These are phyloP conservation scores for Fusarium lyarnte DNA, from an alignment of 2,329 filamentous ascomycete genomes.

Conservation along the genomic window DNA sequence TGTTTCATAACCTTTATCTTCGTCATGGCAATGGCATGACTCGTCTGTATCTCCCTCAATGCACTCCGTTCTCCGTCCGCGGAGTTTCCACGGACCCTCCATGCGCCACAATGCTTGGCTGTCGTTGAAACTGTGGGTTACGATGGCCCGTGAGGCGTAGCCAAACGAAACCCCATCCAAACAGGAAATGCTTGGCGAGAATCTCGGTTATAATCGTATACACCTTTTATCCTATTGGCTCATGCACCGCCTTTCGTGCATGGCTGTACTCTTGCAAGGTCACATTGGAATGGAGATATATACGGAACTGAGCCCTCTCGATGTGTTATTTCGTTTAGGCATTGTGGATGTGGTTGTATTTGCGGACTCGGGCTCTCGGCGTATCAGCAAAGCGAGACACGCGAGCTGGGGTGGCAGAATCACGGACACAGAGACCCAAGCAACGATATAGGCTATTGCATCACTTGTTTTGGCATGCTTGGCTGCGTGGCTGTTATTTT, in stretches of 20 bases:
- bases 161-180: not conserved
- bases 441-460: accelerated
- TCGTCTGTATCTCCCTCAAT: not conserved
- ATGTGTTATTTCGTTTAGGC: not conserved
- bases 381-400: not conserved
- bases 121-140: not conserved
- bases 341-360: not conserved
- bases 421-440: accelerated
- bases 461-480: not conserved
- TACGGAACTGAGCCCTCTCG: not conserved
- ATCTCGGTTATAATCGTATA: not conserved
- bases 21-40: not conserved
- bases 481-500: not conserved
- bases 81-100: not conserved
- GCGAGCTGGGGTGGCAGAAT: accelerated
- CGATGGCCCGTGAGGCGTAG: not conserved
- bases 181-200: not conserved
- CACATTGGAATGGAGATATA: accelerated
- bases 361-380: not conserved
- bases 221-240: not conserved
- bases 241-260: too few species aligned
- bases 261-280: not conserved
- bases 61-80: not conserved
- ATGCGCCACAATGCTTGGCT: not conserved
- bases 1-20: not conserved